Conservation (phyloP, 768 basidiomycete genomes). For the Termitomyces sp. region DNA sequence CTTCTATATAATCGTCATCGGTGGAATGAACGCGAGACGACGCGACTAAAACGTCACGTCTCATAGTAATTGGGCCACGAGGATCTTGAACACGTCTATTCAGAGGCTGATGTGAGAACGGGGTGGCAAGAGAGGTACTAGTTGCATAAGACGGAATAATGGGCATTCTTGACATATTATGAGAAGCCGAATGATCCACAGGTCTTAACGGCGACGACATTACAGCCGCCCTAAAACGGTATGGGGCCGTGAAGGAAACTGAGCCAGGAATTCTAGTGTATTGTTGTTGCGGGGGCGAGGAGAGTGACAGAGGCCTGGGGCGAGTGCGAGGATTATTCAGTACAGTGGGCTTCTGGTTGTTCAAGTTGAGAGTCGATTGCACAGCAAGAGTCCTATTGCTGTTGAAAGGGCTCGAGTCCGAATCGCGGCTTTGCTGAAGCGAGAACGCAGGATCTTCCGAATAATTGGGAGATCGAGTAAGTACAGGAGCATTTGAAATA, state of each 20-base stretch:
- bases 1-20: not conserved
- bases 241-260: not conserved
- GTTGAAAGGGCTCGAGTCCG: not conserved
- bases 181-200: not conserved
- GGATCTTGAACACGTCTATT: not conserved
- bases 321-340: not conserved
- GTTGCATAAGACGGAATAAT: not conserved
- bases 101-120: not conserved
- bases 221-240: not conserved
- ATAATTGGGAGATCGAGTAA: not conserved
- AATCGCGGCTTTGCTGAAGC: not conserved
- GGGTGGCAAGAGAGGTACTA: not conserved
- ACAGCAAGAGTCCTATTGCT: not conserved
- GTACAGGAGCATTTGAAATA: not conserved
- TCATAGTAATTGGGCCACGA: no score
- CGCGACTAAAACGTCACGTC: not conserved
- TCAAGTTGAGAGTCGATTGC: not conserved
- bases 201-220: conserved; percentile 3
- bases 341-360: not conserved
- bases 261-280: not conserved
- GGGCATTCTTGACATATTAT: not conserved
- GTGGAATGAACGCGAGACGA: not conserved
- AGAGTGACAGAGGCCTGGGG: not conserved
- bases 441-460: not conserved
- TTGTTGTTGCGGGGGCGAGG: conserved; percentile 2